These are phyloP conservation scores for Trifolium fragiferum DNA, from an alignment of 306 rosid species.

Conservation along the genomic window DNA sequence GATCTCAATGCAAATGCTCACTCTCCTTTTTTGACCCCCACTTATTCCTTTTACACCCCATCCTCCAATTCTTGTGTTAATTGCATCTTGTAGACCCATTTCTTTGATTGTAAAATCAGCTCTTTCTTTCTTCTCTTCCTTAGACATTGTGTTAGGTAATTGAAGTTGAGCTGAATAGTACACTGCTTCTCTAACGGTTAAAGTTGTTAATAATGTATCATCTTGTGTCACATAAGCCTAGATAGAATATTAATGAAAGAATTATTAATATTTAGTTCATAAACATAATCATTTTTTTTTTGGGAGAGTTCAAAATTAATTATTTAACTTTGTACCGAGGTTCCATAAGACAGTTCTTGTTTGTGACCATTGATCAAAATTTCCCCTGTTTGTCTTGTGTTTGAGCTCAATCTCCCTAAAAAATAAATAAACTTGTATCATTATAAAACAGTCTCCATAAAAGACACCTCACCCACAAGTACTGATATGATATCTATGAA, in stretches of 20 bases:
- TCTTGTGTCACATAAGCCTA: conserved; percentile 58
- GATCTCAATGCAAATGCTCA: conserved; percentile 57
- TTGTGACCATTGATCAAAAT: conserved; percentile 44
- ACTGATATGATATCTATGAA: too few species aligned
- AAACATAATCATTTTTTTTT: neutral
- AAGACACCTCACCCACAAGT: too few species aligned
- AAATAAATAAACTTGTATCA: too few species aligned
- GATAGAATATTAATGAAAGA: neutral
- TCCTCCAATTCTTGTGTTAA: conserved; percentile 58
- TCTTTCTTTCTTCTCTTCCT: conserved; percentile 49
- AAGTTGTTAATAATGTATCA: conserved; percentile 43
- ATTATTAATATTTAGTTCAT: neutral
- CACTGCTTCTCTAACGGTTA: conserved; percentile 55
- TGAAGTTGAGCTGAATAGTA: conserved; percentile 60
- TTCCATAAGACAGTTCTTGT: conserved; percentile 41
- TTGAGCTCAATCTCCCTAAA: conserved; percentile 41
- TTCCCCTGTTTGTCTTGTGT: conserved; percentile 38
- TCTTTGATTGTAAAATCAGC: conserved; percentile 53
- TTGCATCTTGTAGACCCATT: conserved; percentile 56
- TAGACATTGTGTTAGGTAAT: conserved; percentile 47
- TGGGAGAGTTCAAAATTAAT: neutral
- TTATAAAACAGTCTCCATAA: too few species aligned
- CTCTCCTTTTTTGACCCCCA: conserved; percentile 58
- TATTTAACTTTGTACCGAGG: conserved; percentile 32
- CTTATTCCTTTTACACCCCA: conserved; percentile 57